Evolutionary conservation across 2,329 filamentous ascomycete genomes (phyloP), one percentile per base, ranked within the genome.

Genomic region (Cercospora nicotianae): DNA sequence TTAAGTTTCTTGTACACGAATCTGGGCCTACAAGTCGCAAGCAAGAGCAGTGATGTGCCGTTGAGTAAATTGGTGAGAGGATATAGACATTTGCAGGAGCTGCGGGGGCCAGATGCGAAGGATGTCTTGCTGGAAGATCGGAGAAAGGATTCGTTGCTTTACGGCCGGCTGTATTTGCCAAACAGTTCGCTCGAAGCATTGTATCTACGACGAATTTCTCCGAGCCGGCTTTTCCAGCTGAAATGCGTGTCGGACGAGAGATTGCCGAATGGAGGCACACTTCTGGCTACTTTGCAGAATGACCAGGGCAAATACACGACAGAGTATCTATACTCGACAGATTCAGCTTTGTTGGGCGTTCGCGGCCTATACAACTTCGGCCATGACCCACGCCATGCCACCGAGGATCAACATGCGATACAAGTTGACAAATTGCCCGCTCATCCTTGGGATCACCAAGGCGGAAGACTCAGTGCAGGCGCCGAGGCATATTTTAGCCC

Each of bases 1-100:
- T 87, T 99, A 66, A 96, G 94, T 13, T 99, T 98, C 81, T 87
- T 99, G 64, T 98, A 96, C 83, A 96, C 93, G 60, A 96, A 93
- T 2, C 85, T 95, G 8, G 89, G 93, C 12, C 86, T 98, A 66
- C 82, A 84, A 45, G 84, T 89, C 20, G 81, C 82, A 71, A 93
- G 84, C 79, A 87, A 88, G 79, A 96, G 92, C 74, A 89, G 90
- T 59, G 83, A 87, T 23, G 90, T 97, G 42, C 89, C 93, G 13
- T 83, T 99, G 9, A 90, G 90, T 33, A 86, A 90, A 72, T 86
- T 97, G 23, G 87, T 97, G 60, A 88, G 88, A 65, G 93, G 94
- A 1, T 98, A 97, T 79, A 87, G 90, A 66, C 91, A 93, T 72
- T 84, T 97, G 20, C 85, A 88, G 72, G 89, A 91, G 70, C 83